Evolutionary conservation across 305 asterid genomes (phyloP), one percentile per base, ranked within the genome.

Genomic region (Stenogyne calaminthoides): DNA sequence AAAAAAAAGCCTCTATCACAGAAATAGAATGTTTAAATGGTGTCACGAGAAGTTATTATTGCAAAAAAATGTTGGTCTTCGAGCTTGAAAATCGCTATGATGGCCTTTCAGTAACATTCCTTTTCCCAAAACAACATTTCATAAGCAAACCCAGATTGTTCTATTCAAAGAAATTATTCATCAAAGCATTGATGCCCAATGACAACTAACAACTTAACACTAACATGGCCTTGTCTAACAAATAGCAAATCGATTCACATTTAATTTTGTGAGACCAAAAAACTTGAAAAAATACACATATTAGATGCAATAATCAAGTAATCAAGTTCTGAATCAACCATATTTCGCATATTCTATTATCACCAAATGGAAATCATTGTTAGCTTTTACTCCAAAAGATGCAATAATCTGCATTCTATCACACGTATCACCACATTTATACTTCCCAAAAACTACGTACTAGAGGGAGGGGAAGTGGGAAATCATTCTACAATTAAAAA

Each of bases 1-100:
- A 40, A 25, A 40, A 40, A 68, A 54, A 19, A 32, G 19, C 18
- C 36, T 44, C 9, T 29, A 16, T 46, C 57, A 51, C 20, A 16
- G 18, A n/a, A n/a, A 49, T 29, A 70, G 22, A 32, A 73, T 54
- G 54, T 52, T 66, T 32, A 52, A 39, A 60, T 22, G 69, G 44
- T 55, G 36, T 5, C 34, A 15, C 39, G 71, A 54, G 57, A 69
- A 73, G 58, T 46, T 25, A 40, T 14, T 46, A 46, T n/a, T 39
- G 8, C 34, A 19, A 18, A 56, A 15, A 44, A n/a, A 18, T 44
- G 70, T 15, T 49, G 62, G 34, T 37, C 58, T 27, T 22, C 47
- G 58, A n/a, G 51, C 27, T 19, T 56, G 57, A 12, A 19, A 74
- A 47, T 55, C 34, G 19, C 16, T 68, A 61, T 0, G 25, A 16